Evolutionary conservation across 1,139 yeast genomes (phyloP).

Genomic region (Pichia sp.): DNA sequence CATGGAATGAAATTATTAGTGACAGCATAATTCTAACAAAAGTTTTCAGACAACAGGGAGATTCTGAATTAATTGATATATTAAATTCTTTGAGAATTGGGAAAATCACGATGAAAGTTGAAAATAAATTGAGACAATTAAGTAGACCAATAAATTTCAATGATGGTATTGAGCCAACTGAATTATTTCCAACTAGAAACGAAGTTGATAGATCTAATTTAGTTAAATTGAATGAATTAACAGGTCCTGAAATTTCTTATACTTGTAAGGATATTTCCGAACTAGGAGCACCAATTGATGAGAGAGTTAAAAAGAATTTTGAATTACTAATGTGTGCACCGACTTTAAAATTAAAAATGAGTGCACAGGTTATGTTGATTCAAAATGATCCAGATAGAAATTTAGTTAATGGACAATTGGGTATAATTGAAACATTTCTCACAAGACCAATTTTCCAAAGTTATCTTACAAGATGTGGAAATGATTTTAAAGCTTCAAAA

Average conservation of each 20-base stretch:
- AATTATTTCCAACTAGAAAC: constrained; percentile 63
- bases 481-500: constrained; percentile 2
- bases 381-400: constrained; percentile 65
- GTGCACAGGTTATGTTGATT: constrained; percentile 94
- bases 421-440: constrained; percentile 66
- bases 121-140: constrained; percentile 40
- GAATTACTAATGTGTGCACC: constrained; percentile 67
- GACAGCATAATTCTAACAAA: constrained; percentile 53
- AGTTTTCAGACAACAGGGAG: constrained; percentile 72
- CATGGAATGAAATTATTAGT: constrained; percentile 50
- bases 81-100: constrained; percentile 72
- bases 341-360: constrained; percentile 55
- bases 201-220: constrained; percentile 71
- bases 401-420: constrained; percentile 86
- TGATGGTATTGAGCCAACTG: constrained; percentile 80
- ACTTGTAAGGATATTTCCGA: constrained; percentile 44
- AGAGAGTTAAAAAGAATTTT: constrained; percentile 13
- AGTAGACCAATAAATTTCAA: constrained; percentile 49
- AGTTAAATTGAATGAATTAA: constrained; percentile 42
- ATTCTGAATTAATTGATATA: constrained; percentile 60
- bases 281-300: constrained; percentile 10
- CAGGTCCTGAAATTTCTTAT: constrained; percentile 35
- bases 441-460: constrained; percentile 15
- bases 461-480: constrained; percentile 12
- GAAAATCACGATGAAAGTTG: constrained; percentile 41